These are phyloP conservation scores for Cyberlindnera bimundalis DNA, from an alignment of 805 yeast genomes.

Conservation along the genomic window DNA sequence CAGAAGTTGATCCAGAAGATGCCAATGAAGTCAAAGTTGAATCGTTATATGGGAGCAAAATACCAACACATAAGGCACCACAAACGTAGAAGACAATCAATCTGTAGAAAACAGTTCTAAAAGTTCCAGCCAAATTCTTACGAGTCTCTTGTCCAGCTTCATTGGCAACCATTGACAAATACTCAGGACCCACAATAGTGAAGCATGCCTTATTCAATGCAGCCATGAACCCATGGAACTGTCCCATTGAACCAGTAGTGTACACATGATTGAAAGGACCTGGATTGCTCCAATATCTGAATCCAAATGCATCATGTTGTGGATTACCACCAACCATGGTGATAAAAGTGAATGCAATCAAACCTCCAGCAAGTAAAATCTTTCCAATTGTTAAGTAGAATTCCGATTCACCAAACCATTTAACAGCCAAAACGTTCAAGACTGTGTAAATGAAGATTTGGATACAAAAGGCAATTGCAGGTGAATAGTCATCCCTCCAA, in stretches of 20 bases:
- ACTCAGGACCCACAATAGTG: slow-evolving; percentile 83
- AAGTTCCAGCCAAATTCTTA: slow-evolving; percentile 67
- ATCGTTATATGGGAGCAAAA: slow-evolving; percentile 61
- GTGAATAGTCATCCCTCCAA: slow-evolving; percentile 66
- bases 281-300: slow-evolving; percentile 49
- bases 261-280: slow-evolving; percentile 55
- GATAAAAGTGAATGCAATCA: slow-evolving; percentile 68
- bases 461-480: slow-evolving; percentile 46
- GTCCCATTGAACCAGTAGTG: slow-evolving; percentile 54
- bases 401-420: slow-evolving; percentile 76
- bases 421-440: slow-evolving; percentile 69
- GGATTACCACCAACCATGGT: slow-evolving; percentile 91
- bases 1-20: slow-evolving; percentile 59
- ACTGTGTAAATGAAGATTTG: slow-evolving; percentile 59
- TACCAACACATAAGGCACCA: slow-evolving; percentile 66
- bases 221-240: slow-evolving; percentile 64
- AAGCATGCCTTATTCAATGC: slow-evolving; percentile 70
- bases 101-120: slow-evolving; percentile 66
- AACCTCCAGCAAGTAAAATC: slow-evolving; percentile 65
- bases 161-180: slow-evolving; percentile 77
- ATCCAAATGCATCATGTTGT: slow-evolving; percentile 56
- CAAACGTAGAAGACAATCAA: slow-evolving; percentile 57
- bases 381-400: slow-evolving; percentile 74
- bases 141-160: slow-evolving; percentile 73
- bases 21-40: slow-evolving; percentile 45